Base-by-base conservation (phyloP, 202 grass and related monocot species). In the Zoysia matrella region DNA sequence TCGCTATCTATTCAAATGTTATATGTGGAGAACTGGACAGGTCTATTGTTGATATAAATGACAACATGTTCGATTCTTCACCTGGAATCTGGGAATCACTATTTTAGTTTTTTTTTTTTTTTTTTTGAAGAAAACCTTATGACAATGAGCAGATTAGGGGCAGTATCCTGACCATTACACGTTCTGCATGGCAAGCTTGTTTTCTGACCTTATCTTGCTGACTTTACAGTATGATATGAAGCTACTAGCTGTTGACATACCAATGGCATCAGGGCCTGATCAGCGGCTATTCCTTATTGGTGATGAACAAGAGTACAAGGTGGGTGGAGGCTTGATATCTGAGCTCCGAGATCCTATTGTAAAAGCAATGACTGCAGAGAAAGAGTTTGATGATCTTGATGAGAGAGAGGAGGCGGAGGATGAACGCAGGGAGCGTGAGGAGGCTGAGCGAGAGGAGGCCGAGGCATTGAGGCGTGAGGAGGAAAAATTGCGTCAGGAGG, bases 181-280 rank as follows among this genome's bases (percentile, higher is more conserved):
- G 53, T 68, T 60, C 16, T 7, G 2, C 18, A 44, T 82, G 13
- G 57, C 22, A 14, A 57, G 41, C 14, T 65, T 62, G 13, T 63
- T 46, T 69, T 70, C 74, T 86, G 55, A 60, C 18, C 47, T 66
- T 56, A 47, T 48, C 18, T 30, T 86, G 2, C 61, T 77, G 15
- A 78, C 6, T 74, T 42, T 85, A 83, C 79, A 98, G 95, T 93
- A 98, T 75, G 89, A 91, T 80, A 78, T 98, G 85, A 98, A 93
- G 85, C 89, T 98, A 67, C 90, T 95, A 14, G 90, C 95, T 51
- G 90, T 95, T 83, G 95, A 98, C 70, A 98, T 98, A 76, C 95
- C 95, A 49, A 95, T 98, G 92, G 95, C 80, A 8, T 61, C 95
- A 47, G 95, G 92, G 6, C 90, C 92, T 66, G 92, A 98, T 62